These are phyloP conservation scores for Auriscalpium microsporum DNA, from an alignment of 768 basidiomycete genomes.

Conservation along the genomic window DNA sequence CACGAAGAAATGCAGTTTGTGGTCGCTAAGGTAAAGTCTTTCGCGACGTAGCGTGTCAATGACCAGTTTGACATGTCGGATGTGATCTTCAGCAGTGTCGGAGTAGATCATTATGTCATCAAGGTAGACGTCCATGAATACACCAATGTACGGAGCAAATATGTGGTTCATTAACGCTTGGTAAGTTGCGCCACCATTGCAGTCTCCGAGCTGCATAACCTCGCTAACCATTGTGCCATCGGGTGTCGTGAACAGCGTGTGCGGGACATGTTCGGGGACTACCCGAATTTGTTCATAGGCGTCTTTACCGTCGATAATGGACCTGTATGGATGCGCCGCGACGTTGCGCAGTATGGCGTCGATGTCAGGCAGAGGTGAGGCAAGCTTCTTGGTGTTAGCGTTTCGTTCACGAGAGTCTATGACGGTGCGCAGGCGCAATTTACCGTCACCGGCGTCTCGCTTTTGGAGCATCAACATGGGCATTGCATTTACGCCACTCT, in stretches of 20 bases:
- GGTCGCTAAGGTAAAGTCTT: slow-evolving; percentile 15
- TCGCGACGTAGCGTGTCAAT: slow-evolving; percentile 9
- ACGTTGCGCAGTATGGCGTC: slow-evolving; percentile 21
- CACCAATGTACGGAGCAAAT: slow-evolving; percentile 20
- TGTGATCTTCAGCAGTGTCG: slow-evolving; percentile 18
- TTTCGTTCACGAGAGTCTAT: slow-evolving; percentile 24
- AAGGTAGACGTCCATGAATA: slow-evolving; percentile 25
- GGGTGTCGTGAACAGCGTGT: slow-evolving; percentile 26
- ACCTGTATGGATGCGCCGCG: slow-evolving; percentile 10
- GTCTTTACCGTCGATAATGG: slow-evolving; percentile 23
- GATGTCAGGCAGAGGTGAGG: slow-evolving; percentile 22
- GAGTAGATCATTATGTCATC: slow-evolving; percentile 29
- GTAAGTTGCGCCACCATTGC: slow-evolving; percentile 38
- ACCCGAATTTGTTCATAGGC: slow-evolving; percentile 26
- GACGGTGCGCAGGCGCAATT: slow-evolving; percentile 14
- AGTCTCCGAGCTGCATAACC: slow-evolving; percentile 37
- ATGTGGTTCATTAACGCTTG: slow-evolving; percentile 28
- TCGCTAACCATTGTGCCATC: slow-evolving; percentile 27
- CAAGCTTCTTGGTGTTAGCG: slow-evolving; percentile 22
- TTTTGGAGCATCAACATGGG: slow-evolving; percentile 29
- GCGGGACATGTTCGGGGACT: slow-evolving; percentile 16
- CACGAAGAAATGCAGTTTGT: slow-evolving; percentile 19
- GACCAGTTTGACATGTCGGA: slow-evolving; percentile 14
- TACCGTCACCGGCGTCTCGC: slow-evolving; percentile 15
- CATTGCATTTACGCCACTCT: slow-evolving; percentile 18